Base-by-base conservation (phyloP, 2,329 filamentous ascomycete genomes). In the Cytospora mali region DNA sequence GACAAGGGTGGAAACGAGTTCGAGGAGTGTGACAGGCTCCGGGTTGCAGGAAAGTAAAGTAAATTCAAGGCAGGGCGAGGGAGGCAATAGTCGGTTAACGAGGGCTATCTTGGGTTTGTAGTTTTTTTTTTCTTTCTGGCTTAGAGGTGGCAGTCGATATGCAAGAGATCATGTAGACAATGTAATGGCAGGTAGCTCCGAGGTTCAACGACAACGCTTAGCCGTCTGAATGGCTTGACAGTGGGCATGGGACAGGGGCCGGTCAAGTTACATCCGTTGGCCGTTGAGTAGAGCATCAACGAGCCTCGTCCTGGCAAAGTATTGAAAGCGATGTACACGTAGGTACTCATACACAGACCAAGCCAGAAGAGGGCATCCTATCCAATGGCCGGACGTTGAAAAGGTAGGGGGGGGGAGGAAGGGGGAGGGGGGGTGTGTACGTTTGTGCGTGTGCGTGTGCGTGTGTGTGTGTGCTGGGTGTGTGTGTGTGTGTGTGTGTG, bases 131-230 rank as follows among this genome's bases (percentile, higher is more conserved):
- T 6, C 14, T 3, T 9, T 35, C 6, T 42, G 51, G 49, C 31
- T 33, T 28, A 33, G 23, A 11, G 42, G 42, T 46, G n/a, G 42
- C 16, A 51, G 61, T 50, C 58, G 50, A 50, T 49, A 53, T 50
- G 58, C 60, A 55, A 42, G 46, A 55, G 42, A 51, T 49, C 29
- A 62, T 33, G 42, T 50, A n/a, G 35, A 23, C 31, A 33, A 53
- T 57, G 50, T 50, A 66, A 61, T 64, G 42, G 21, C 48, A 58
- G 23, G 61, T 64, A 61, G 53, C 62, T 53, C 61, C 62, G 66
- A 64, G 61, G 64, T 64, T 49, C 58, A 54, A 52, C 33, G 62
- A 62, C 62, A 61, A 51, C 55, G 59, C 35, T 33, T 42, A 56
- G 42, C 56, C 39, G 52, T 61, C 53, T 64, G 57, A 46, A 61